A percentile compares a stretch with the other conserved stretches of the same genome.
These are phyloP conservation scores for Plenodomus lindquistii DNA, from an alignment of 2,329 filamentous ascomycete genomes.

Conservation along the genomic window DNA sequence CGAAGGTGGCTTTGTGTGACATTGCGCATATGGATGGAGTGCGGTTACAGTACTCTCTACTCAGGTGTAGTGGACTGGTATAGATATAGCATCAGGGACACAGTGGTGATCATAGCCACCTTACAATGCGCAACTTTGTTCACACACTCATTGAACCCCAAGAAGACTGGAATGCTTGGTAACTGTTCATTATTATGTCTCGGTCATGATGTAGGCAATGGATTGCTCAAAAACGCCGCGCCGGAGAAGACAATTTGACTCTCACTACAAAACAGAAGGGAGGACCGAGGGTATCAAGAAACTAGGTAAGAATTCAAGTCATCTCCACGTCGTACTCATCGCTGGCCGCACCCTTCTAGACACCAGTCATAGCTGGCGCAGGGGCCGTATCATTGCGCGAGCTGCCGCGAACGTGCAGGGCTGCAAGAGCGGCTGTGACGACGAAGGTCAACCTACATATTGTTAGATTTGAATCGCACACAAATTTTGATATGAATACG, in stretches of 20 bases:
- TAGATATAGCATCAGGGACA: too few species aligned
- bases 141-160: too few species aligned
- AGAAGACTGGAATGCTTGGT: too few species aligned
- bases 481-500: conserved; percentile 12
- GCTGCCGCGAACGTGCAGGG: conserved; percentile 52
- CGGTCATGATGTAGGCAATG: too few species aligned
- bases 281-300: not conserved
- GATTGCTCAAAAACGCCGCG: not conserved
- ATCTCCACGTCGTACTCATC: not conserved
- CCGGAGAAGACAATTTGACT: not conserved
- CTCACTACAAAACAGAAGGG: not conserved
- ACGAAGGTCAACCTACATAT: conserved; percentile 55
- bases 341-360: conserved; percentile 19
- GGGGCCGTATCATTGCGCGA: conserved; percentile 35
- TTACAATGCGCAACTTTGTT: too few species aligned
- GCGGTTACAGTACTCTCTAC: too few species aligned
- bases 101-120: too few species aligned
- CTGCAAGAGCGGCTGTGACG: conserved; percentile 54
- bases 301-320: not conserved
- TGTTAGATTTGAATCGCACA: conserved; percentile 11
- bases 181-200: too few species aligned
- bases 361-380: conserved; percentile 45
- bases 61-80: too few species aligned
- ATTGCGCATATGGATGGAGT: too few species aligned
- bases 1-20: too few species aligned